These are phyloP conservation scores for Gnomoniopsis smithogilvyi DNA, from an alignment of 2,329 filamentous ascomycete genomes.

Conservation along the genomic window DNA sequence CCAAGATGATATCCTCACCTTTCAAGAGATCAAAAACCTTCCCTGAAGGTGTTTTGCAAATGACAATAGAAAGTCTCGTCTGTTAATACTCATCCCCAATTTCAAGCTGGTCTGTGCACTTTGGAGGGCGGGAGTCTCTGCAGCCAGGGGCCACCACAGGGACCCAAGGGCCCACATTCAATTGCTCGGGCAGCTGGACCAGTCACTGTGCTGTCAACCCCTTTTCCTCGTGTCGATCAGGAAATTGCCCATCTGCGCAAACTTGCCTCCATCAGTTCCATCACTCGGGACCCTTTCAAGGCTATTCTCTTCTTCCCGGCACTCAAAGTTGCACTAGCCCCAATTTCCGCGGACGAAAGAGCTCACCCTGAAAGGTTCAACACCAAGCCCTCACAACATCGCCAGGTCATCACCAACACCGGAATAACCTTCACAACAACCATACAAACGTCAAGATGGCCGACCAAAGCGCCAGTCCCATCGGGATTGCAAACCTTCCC, in stretches of 20 bases:
- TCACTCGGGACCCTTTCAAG: neutral
- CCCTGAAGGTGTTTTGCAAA: neutral
- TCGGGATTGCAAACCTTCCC: conserved; percentile 66
- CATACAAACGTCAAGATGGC: conserved; percentile 16
- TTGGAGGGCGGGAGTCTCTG: neutral
- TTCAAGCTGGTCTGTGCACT: no score
- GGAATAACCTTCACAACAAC: neutral
- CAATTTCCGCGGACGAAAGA: neutral
- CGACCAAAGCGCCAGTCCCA: conserved; percentile 54
- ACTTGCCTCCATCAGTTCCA: conserved; percentile 3
- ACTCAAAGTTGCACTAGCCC: neutral
- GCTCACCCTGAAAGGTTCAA: neutral
- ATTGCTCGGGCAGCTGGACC: neutral
- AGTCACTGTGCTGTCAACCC: conserved; percentile 2
- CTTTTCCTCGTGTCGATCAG: conserved; percentile 3
- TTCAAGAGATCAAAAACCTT: no score
- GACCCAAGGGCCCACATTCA: conserved; percentile 1
- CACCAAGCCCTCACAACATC: conserved; percentile 10
- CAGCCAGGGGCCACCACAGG: neutral
- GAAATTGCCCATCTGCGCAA: conserved; percentile 10
- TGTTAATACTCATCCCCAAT: neutral
- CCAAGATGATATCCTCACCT: no score
- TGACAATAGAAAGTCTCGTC: neutral
- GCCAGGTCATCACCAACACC: neutral
- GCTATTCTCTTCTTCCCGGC: neutral